Base-by-base conservation (phyloP, 2,329 filamentous ascomycete species). In the Hymenoscyphus fraxineus region DNA sequence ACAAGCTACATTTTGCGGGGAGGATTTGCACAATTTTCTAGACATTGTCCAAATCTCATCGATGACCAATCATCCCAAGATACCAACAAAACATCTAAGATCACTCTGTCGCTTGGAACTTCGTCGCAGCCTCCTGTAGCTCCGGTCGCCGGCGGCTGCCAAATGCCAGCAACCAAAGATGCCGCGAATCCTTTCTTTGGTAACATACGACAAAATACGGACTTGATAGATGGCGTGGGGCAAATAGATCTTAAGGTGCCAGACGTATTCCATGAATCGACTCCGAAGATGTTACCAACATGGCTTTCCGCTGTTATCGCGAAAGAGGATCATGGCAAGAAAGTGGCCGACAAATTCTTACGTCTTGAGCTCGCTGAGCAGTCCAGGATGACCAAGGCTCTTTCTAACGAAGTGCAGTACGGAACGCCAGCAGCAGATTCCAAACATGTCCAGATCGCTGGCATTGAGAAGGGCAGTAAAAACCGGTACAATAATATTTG, bases 401-500 rank as follows among this genome's bases (percentile, higher is more conserved):
- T 91, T 32, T 86, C 85, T 39, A 82, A 82, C 9, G 81, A 84
- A 27, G 86, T 88, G 16, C 79, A 80, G 31, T 88, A 85, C 70
- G 83, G 82, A 7, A 79, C 80, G 1, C 78, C 79, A 27, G 69
- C 60, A 22, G 65, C 73, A 3, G 65, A 65, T 16, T 58, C 69
- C 10, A 70, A 71, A 39, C 64, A 69, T 59, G 85, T 96, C 7
- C 89, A 92, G 71, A 87, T 99, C 60, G 95, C 91, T 0, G 95
- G 95, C 7, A 90, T 99, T 38, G 95, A 99, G 73, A 95, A 97
- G 76, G 95, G 95, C 7, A 87, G 83, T 19, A 98, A 98, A 80
- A 99, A 99, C 72, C 86, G 95, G 9, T 99, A 99, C 80, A 98
- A 97, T 79, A 96, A 97, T 71, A 97, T 98, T 63, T 88, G 96